Evolutionary conservation across 2,329 filamentous ascomycete species (phyloP), one percentile per base, ranked within the genome.

Genomic region (Ophiostoma piceae): DNA sequence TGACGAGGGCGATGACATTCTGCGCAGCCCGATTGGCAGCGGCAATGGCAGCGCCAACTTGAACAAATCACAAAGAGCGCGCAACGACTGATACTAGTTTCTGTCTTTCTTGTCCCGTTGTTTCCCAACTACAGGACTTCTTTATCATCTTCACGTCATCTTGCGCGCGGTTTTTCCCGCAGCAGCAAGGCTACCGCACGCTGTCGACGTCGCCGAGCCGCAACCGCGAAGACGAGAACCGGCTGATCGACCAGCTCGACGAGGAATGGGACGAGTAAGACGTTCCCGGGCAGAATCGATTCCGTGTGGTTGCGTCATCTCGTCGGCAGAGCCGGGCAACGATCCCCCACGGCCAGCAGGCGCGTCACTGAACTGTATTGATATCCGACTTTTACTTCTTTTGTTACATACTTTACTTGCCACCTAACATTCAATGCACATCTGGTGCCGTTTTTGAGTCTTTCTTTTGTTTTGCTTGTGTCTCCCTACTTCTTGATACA

Each of bases 231-330:
- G 94, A 93, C 69, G 95, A 98, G 80, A 97, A 98, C 79, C 84
- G 93, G 73, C 81, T 98, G 75, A 98, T 99, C 78, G 94, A 98
- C 78, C 92, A 97, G 79, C 83, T 97, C 71, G 95, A 98, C 76
- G 94, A 98, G 79, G 94, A 97, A 78, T 98, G 94, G 94, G 94
- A 97, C 75, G 94, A 71, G 16, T 71, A 41, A 41, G 29, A 7
- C 39, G n/a, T 39, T 19, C 9, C n/a, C 11, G 11, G 11, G 41
- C 41, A 43, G 16, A 43, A 43, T 43, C 41, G 11, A 12, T 16
- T 5, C 35, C 35, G 35, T 8, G 35, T 35, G 1, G 35, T 35
- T 35, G 5, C 3, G n/a, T 26, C 51, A 16, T 26, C 2, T 26
- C 51, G n/a, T 57, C 22, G 51, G 3, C 22, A 16, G 51, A 26